Base-by-base conservation (phyloP, 2,329 filamentous ascomycete genomes). In the Neurospora crassa region DNA sequence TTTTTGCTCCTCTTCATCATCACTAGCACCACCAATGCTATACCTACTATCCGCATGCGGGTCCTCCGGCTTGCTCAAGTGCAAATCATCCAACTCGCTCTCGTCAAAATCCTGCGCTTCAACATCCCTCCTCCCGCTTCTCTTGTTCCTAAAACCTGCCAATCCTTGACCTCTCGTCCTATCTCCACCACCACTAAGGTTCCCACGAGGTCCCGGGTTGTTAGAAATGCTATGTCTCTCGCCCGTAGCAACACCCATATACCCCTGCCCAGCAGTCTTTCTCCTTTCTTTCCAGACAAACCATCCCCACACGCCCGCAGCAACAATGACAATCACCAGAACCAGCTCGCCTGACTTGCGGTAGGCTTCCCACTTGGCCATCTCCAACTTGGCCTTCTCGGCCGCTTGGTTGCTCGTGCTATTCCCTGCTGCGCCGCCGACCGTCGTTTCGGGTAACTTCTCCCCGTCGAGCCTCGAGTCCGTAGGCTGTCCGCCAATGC, bases 281-380 rank as follows among this genome's bases (percentile, higher is more conserved):
- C 87, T 85, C 68, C 90, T 86, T 71, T 88, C 85, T 72, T 84
- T 85, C 88, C 88, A 91, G 77, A 92, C 81, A 74, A 86, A 90
- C 78, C 89, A 92, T n/a, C 90, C 92, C 90, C 93, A 97, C 14
- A 88, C 83, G 5, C 82, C 83, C 1, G 92, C 92, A 1, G 89
- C 90, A 72, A 96, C 88, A 69, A 91, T 84, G 20, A 97, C 92
- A 68, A 97, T 88, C 18, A 94, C 89, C 2, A 97, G 86, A 1
- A 94, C 93, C 7, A 94, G 88, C 81, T 96, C 93, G 69, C 94
- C 94, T 2, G 92, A 96, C 76, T 92, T 91, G 78, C 91, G 91
- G 81, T 97, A 97, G 0, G 94, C 94, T 69, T 90, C 88, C 92
- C 94, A 96, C 77, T 94, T 92, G 20, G 94, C 93, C 40, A 93